A percentile compares a stretch with the other conserved stretches of the same genome.
phyloP scores from a whole-genome alignment of 495 filamentous ascomycete species.

The Penicillium steckii region DNA sequence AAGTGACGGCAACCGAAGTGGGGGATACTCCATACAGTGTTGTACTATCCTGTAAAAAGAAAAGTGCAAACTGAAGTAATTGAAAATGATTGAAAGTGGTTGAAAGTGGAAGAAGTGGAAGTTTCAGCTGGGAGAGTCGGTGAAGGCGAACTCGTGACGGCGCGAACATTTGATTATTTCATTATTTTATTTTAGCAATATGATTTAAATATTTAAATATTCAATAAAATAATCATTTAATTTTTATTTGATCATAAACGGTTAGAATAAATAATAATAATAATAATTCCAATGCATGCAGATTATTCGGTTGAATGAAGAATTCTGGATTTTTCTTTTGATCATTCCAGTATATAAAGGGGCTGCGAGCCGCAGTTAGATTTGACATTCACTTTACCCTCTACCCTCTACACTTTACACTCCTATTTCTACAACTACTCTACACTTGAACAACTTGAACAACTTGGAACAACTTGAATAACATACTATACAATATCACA shows the following conservation, averaged over 20 bases:
- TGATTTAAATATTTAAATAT: not conserved
- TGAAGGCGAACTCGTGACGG: conserved; percentile 12
- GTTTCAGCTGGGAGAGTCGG: conserved; percentile 15
- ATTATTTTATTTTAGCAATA: not conserved
- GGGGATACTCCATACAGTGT: no score
- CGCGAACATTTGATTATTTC: not conserved
- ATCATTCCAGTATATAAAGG: conserved; percentile 5
- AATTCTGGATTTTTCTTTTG: not conserved
- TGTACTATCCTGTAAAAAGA: no score
- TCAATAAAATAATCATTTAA: not conserved
- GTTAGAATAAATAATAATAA: no score
- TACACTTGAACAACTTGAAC: not conserved
- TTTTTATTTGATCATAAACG: no score
- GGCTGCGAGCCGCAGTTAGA: not conserved
- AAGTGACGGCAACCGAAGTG: no score
- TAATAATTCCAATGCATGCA: no score
- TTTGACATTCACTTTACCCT: not conserved
- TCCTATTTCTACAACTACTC: not conserved
- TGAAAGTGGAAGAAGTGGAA: not conserved
- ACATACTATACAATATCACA: not conserved
- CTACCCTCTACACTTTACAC: not conserved
- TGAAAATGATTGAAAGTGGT: not conserved
- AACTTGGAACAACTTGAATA: not conserved
- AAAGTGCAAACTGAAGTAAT: no score
- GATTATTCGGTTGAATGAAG: no score